These are phyloP conservation scores for Dovyalis caffra DNA, from an alignment of 345 rosid species.

Conservation along the genomic window DNA sequence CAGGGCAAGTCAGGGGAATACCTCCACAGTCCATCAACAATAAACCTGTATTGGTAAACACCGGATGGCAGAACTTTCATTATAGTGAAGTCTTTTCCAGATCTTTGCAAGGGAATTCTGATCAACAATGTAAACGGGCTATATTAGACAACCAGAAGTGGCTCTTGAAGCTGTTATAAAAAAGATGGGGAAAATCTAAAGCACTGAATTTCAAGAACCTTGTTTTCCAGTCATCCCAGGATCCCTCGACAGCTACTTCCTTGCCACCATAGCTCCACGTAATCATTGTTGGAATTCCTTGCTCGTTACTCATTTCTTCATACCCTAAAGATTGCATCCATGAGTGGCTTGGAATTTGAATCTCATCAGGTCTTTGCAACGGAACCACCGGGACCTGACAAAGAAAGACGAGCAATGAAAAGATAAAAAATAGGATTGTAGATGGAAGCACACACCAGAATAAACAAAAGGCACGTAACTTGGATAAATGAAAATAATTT, in stretches of 20 bases:
- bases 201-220: conserved; percentile 41
- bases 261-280: conserved; percentile 90
- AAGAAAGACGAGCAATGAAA: neutral
- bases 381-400: conserved; percentile 84
- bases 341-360: conserved; percentile 58
- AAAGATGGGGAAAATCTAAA: neutral
- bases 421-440: too few species aligned
- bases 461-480: neutral
- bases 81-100: conserved; percentile 88
- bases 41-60: conserved; percentile 82
- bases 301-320: conserved; percentile 61
- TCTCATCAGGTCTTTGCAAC: conserved; percentile 83
- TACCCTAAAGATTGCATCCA: conserved; percentile 55
- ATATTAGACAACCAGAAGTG: neutral
- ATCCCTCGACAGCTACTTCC: conserved; percentile 87
- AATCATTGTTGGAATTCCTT: conserved; percentile 89
- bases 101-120: conserved; percentile 87
- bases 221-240: conserved; percentile 93
- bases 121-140: conserved; percentile 27
- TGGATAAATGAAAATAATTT: neutral
- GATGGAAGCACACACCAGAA: neutral
- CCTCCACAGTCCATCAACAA: conserved; percentile 93
- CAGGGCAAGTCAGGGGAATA: conserved; percentile 82
- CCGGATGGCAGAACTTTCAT: conserved; percentile 98
- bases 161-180: conserved; percentile 3